A percentile compares a stretch with the other conserved stretches of the same genome.
Evolutionary conservation across 78 protist genomes (phyloP).

Genomic region (Dictyostelium firmibasis): DNA sequence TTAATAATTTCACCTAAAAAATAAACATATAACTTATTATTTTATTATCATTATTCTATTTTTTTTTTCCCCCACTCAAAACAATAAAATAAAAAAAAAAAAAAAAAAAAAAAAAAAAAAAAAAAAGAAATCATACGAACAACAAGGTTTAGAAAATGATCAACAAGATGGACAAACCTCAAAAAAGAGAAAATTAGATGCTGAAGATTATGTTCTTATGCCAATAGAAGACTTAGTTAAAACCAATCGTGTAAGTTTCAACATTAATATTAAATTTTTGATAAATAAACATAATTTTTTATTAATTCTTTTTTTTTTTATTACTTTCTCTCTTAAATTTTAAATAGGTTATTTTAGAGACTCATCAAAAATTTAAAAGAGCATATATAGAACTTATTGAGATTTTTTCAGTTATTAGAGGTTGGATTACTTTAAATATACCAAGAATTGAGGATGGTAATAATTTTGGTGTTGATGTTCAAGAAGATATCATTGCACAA

Average conservation of each 20-base stretch:
- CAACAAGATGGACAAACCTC: not conserved
- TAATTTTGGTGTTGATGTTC: conserved; percentile 52
- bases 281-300: too few species aligned
- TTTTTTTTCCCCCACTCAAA: too few species aligned
- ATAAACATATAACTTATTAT: too few species aligned
- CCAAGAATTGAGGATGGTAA: conserved; percentile 78
- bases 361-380: conserved; percentile 14
- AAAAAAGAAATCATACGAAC: not conserved
- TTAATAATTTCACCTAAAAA: too few species aligned
- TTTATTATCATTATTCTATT: too few species aligned
- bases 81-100: too few species aligned
- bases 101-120: too few species aligned
- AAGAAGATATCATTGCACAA: conserved; percentile 21
- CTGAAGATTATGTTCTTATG: not conserved
- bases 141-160: not conserved
- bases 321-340: not conserved
- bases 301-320: not conserved
- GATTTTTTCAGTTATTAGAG: conserved; percentile 33
- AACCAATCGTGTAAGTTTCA: conserved; percentile 13
- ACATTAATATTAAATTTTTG: too few species aligned
- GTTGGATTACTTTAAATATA: conserved; percentile 45
- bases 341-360: not conserved
- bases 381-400: conserved; percentile 48
- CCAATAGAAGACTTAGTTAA: conserved; percentile 41
- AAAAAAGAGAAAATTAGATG: conserved; percentile 42